These are phyloP conservation scores for Helianthus tuberosus DNA, from an alignment of 129 eudicot genomes.

Conservation along the genomic window DNA sequence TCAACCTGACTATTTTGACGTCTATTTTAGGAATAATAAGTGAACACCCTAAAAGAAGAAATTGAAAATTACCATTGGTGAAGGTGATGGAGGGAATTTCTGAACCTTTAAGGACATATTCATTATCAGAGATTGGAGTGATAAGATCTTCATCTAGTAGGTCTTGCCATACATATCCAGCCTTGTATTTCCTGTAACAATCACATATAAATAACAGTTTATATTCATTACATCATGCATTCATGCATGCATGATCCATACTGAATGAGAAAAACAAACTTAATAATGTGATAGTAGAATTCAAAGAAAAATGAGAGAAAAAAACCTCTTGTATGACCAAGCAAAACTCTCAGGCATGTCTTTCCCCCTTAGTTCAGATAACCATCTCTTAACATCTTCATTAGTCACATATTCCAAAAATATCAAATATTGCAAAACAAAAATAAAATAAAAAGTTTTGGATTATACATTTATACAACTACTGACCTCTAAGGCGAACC, in stretches of 20 bases:
- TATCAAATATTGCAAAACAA: not conserved
- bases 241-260: slow-evolving; percentile 8
- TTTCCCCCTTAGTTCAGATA: slow-evolving; percentile 72
- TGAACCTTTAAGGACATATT: slow-evolving; percentile 73
- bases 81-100: slow-evolving; percentile 41
- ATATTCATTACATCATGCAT: slow-evolving; percentile 10
- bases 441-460: not conserved
- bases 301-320: not conserved
- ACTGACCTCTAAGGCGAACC: slow-evolving; percentile 55
- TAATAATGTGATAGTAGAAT: not conserved
- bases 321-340: slow-evolving; percentile 93
- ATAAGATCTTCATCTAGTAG: slow-evolving; percentile 69
- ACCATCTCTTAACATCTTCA: slow-evolving; percentile 71
- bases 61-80: slow-evolving; percentile 29
- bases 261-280: not conserved
- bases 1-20: not conserved
- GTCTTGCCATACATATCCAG: slow-evolving; percentile 76
- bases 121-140: slow-evolving; percentile 66
- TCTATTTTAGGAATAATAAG: not conserved
- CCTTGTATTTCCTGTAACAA: slow-evolving; percentile 55
- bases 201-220: not conserved
- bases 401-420: not conserved
- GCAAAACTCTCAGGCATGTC: slow-evolving; percentile 80
- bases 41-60: not conserved
- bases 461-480: not conserved